A percentile compares a stretch with the other conserved stretches of the same genome.
phyloP scores from a whole-genome alignment of 176 grass and related monocot species.

The Urochloa ruziziensis region DNA sequence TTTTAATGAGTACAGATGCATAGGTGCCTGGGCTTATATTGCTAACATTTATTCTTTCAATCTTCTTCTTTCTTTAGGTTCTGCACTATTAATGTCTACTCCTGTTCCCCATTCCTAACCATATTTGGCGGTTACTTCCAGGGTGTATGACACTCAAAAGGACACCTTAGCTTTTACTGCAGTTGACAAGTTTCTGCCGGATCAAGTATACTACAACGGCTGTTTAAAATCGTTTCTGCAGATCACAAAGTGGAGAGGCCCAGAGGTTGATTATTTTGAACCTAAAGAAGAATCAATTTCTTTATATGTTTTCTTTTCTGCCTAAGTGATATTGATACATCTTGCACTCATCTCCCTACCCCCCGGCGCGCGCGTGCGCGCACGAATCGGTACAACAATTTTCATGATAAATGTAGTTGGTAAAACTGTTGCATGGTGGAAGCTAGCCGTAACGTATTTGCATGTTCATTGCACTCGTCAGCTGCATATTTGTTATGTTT shows the following conservation, averaged over 20 bases:
- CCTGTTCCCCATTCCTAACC: constrained; percentile 31
- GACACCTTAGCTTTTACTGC: constrained; percentile 90
- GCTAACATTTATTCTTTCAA: neutral
- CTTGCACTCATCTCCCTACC: neutral
- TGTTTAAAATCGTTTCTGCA: constrained; percentile 97
- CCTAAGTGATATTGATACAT: neutral
- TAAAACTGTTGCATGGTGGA: constrained; percentile 7
- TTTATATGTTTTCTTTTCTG: neutral
- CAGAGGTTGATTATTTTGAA: constrained; percentile 60
- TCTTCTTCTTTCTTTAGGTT: neutral
- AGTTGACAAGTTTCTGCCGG: constrained; percentile 76
- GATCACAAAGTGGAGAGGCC: constrained; percentile 96
- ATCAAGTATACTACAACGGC: constrained; percentile 91
- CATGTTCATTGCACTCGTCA: neutral
- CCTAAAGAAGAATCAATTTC: neutral
- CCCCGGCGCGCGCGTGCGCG: too few relatives aligned
- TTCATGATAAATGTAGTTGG: constrained; percentile 10
- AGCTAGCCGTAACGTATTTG: neutral
- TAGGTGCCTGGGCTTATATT: neutral
- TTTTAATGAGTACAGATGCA: neutral
- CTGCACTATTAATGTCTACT: constrained; percentile 11
- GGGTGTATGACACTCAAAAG: constrained; percentile 87
- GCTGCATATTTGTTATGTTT: constrained; percentile 23
- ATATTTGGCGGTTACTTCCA: constrained; percentile 46
- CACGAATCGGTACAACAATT: neutral